Evolutionary conservation across 306 rosid genomes (phyloP), one percentile per base, ranked within the genome.

Genomic region (Gleditsia sinensis): DNA sequence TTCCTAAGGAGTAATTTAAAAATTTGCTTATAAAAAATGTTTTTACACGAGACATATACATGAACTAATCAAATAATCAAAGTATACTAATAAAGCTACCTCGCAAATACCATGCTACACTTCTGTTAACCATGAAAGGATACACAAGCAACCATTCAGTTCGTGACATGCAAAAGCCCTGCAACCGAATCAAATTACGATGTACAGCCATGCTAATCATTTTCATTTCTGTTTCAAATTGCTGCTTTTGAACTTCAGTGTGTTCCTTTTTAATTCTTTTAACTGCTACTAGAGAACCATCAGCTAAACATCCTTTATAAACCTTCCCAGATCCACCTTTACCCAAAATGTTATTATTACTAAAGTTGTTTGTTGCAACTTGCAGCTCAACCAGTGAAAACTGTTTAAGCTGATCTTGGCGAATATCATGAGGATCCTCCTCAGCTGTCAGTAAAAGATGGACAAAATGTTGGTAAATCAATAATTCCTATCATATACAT

Each of bases 381-480:
- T n/a, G n/a, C n/a, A 92, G 91, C 72, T 92, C 98, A 32, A 87
- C 93, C 50, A 90, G 84, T 53, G 97, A 88, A 88, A 88, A 93
- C 78, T 93, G 84, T 77, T 90, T 93, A 59, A 89, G 93, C 85
- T 87, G 97, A 28, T 93, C 89, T 75, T 90, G 89, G 82, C 87
- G 95, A 83, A 90, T 95, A 84, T 93, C 97, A 30, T n/a, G n/a
- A n/a, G 95, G 98, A 87, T 86, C 95, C 86, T 90, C 96, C 81
- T 92, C 96, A 40, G 92, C 96, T 90, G 88, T 43, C 77, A 17
- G 23, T 43, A 20, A 68, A 61, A 68, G 34, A 67, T 57, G 67
- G 75, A 74, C 68, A 50, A 67, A 51, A n/a, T n/a, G n/a, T n/a
- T n/a, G n/a, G n/a, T n/a, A n/a, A n/a, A n/a, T n/a, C n/a, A n/a